Evolutionary conservation across 345 rosid genomes (phyloP).

Genomic region (Ailanthus altissimus): DNA sequence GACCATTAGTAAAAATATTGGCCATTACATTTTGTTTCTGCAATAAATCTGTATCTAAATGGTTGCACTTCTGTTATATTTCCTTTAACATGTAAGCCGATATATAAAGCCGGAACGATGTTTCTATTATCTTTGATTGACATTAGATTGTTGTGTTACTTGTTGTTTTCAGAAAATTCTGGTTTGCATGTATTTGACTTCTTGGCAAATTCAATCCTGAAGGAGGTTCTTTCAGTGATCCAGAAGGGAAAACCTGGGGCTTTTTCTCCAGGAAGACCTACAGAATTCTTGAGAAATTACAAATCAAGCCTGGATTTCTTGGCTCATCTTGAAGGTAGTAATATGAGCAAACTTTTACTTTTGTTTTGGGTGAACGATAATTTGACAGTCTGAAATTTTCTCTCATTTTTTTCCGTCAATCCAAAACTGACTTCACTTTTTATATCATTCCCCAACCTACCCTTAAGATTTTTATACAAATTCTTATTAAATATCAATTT

Average conservation of each 20-base stretch:
- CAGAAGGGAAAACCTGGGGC: conserved; percentile 95
- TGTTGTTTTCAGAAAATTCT: conserved; percentile 66
- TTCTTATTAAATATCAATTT: neutral
- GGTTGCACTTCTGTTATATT: neutral
- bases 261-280: conserved; percentile 98
- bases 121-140: neutral
- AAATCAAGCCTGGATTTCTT: conserved; percentile 85
- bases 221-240: conserved; percentile 81
- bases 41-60: neutral
- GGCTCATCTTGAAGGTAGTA: conserved; percentile 91
- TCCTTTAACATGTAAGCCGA: neutral
- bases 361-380: conserved; percentile 9
- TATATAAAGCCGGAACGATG: neutral
- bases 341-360: neutral
- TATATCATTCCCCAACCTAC: too few relatives aligned
- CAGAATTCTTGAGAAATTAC: conserved; percentile 87
- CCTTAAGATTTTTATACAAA: neutral
- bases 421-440: too few relatives aligned
- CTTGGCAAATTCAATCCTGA: conserved; percentile 90
- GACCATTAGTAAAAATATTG: neutral
- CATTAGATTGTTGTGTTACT: neutral
- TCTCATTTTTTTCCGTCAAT: too few relatives aligned
- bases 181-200: conserved; percentile 96
- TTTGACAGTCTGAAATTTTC: neutral
- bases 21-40: neutral